A percentile compares a stretch with the other conserved stretches of the same genome.
Evolutionary conservation across 345 rosid genomes (phyloP).

Genomic region (Durio zibethinus): DNA sequence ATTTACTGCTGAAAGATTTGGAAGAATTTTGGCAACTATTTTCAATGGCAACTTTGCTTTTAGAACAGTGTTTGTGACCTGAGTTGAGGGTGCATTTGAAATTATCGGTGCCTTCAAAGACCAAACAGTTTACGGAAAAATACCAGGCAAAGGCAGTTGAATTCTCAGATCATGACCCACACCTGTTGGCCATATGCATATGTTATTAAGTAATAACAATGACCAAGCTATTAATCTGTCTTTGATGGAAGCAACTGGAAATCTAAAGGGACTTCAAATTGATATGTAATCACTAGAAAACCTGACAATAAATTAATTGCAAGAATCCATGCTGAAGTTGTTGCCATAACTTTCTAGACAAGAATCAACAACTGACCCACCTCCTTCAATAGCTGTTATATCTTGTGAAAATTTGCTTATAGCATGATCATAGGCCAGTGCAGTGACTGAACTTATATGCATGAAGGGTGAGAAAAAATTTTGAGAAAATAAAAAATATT

Average conservation of each 20-base stretch:
- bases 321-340: neutral
- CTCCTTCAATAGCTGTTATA: neutral
- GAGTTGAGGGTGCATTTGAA: neutral
- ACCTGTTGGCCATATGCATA: neutral
- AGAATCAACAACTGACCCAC: neutral
- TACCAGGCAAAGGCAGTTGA: neutral
- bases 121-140: neutral
- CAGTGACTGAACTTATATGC: neutral
- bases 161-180: slow-evolving; percentile 3
- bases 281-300: neutral
- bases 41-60: neutral
- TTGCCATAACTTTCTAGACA: neutral
- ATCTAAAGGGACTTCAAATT: neutral
- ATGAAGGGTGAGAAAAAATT: too few species aligned
- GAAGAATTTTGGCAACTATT: neutral
- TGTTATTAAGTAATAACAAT: neutral
- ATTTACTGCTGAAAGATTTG: neutral
- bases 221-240: neutral
- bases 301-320: neutral
- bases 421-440: too few species aligned
- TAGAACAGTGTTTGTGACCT: neutral
- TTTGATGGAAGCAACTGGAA: neutral
- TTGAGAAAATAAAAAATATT: too few species aligned
- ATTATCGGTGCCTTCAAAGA: neutral
- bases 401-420: neutral